These are phyloP conservation scores for Arxiozyma bovina DNA, from an alignment of 1,139 yeast genomes.

Conservation along the genomic window DNA sequence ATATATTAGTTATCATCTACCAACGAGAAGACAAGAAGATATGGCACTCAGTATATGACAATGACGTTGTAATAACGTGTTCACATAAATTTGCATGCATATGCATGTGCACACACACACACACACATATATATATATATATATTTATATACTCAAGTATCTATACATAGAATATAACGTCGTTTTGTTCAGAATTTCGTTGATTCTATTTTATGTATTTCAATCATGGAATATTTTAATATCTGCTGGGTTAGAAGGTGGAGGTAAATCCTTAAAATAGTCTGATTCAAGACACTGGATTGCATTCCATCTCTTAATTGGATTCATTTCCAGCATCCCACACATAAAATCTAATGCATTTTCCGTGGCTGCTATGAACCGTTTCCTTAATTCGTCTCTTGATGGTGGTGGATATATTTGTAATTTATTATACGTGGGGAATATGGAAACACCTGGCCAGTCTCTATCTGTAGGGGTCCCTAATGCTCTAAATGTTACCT, in stretches of 20 bases:
- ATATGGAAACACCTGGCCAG: constrained; percentile 84
- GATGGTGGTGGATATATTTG: constrained; percentile 78
- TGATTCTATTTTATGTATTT: background rate
- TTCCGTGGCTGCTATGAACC: constrained; percentile 91
- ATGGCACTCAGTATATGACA: background rate
- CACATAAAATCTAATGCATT: constrained; percentile 69
- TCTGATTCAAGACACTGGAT: constrained; percentile 56
- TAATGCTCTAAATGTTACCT: constrained; percentile 82
- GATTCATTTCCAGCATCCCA: constrained; percentile 70
- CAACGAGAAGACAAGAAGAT: background rate
- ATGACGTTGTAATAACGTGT: no score
- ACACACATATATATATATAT: no score
- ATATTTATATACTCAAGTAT: no score
- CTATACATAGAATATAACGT: no score
- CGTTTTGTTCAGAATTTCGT: background rate
- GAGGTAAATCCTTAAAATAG: constrained; percentile 67
- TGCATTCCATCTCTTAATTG: constrained; percentile 61
- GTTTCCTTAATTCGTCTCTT: constrained; percentile 64
- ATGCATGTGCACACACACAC: background rate
- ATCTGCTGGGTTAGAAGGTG: constrained; percentile 59
- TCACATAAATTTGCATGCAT: background rate
- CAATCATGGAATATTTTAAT: constrained; percentile 7
- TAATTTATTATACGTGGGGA: constrained; percentile 67
- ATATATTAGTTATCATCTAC: no score
- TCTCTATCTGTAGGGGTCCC: constrained; percentile 91